These are phyloP conservation scores for Alternaria conjuncta DNA, from an alignment of 2,329 filamentous ascomycete species.

Conservation along the genomic window DNA sequence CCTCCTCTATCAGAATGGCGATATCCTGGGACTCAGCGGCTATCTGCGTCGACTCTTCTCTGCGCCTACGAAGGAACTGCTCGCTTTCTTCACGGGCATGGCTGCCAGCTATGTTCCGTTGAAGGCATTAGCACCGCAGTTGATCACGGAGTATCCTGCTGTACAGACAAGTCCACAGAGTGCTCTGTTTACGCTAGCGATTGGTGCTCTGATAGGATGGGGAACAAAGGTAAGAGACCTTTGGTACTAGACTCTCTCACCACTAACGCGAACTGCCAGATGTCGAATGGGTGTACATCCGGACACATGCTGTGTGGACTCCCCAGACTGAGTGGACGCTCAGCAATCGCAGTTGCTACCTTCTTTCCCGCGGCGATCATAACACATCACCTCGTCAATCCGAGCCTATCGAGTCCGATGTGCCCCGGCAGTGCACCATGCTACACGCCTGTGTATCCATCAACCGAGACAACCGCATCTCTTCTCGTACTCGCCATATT, in stretches of 20 bases:
- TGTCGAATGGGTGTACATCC: slow-evolving; percentile 58
- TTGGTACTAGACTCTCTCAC: not conserved
- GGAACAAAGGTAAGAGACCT: slow-evolving; percentile 57
- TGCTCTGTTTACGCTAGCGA: slow-evolving; percentile 48
- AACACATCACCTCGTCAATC: slow-evolving; percentile 49
- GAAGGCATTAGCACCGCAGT: slow-evolving; percentile 51
- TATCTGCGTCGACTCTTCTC: slow-evolving; percentile 53
- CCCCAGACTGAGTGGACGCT: slow-evolving; percentile 57
- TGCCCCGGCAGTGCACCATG: slow-evolving; percentile 52
- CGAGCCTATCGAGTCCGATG: slow-evolving; percentile 48
- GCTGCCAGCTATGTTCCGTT: slow-evolving; percentile 53
- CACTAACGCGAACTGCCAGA: slow-evolving; percentile 24
- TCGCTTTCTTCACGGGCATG: slow-evolving; percentile 56
- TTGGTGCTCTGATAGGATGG: slow-evolving; percentile 57
- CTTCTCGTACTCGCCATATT: slow-evolving; percentile 45
- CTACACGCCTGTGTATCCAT: slow-evolving; percentile 56
- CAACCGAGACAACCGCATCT: slow-evolving; percentile 33
- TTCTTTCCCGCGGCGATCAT: slow-evolving; percentile 44
- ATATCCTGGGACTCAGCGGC: slow-evolving; percentile 58
- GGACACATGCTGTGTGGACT: slow-evolving; percentile 64
- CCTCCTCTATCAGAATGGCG: slow-evolving; percentile 60
- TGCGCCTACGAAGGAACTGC: slow-evolving; percentile 49
- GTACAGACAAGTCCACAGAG: slow-evolving; percentile 44
- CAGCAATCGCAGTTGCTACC: slow-evolving; percentile 52
- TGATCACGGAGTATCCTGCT: slow-evolving; percentile 53